Percentiles rank a stretch among this genome's conserved stretches.
These are phyloP conservation scores for Erysimum cheiri DNA, from an alignment of 441 rosid species.

Conservation along the genomic window DNA sequence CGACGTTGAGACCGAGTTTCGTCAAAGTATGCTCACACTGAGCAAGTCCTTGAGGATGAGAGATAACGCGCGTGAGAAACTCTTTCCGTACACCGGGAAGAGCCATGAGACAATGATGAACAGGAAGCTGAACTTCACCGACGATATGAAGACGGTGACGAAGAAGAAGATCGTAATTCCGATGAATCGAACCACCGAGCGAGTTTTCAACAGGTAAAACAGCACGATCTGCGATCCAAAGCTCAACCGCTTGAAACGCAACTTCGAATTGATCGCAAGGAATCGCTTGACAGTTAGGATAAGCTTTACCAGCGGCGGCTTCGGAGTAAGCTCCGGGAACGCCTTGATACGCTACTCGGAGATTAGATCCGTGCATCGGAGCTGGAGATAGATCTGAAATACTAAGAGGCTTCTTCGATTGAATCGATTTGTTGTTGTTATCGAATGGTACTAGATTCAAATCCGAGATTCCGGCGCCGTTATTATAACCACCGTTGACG, in stretches of 20 bases:
- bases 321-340: conserved; percentile 96
- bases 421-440: conserved; percentile 12
- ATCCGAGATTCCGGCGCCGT: conserved; percentile 44
- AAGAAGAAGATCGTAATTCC: conserved; percentile 95
- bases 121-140: conserved; percentile 90
- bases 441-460: conserved; percentile 60
- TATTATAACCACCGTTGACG: conserved; percentile 75
- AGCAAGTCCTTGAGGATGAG: conserved; percentile 93
- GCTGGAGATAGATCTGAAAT: conserved; percentile 80
- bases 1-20: conserved; percentile 75
- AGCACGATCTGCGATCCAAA: conserved; percentile 94
- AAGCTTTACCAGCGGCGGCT: conserved; percentile 96
- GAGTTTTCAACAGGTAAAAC: conserved; percentile 92
- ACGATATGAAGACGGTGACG: conserved; percentile 96
- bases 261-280: conserved; percentile 97
- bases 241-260: conserved; percentile 96
- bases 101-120: conserved; percentile 89
- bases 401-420: conserved; percentile 54
- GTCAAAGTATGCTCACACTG: conserved; percentile 88
- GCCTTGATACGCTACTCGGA: conserved; percentile 94
- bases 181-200: conserved; percentile 91
- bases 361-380: conserved; percentile 83
- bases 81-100: conserved; percentile 84
- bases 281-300: conserved; percentile 89
- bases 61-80: conserved; percentile 77